Base-by-base conservation (phyloP, 2,329 filamentous ascomycete genomes). In the Chrysoporthe puriensis region DNA sequence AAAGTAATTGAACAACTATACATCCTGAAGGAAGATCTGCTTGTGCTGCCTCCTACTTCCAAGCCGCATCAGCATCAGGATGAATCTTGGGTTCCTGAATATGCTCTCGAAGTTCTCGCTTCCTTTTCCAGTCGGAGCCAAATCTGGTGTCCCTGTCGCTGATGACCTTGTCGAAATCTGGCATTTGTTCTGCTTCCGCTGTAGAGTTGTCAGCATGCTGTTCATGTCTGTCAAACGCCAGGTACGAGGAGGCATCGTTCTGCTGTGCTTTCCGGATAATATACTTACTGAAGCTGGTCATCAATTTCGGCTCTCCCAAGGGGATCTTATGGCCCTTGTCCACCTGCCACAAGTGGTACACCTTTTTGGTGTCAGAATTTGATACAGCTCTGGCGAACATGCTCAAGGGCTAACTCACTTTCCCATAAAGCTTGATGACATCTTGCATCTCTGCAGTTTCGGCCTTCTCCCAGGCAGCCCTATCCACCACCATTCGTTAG, bases 341-440 rank as follows among this genome's bases (percentile, higher is more conserved):
- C 18, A 90, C 87, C 83, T 96, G 92, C 93, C 94, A 97, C 54
- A 96, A 82, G 76, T 97, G 93, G 77, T 91, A 96, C 1, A 90
- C 88, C 62, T 64, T 43, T 11, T 13, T 4, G 5, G 8, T 14
- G 42, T 63, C 26, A 63, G 59, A 4, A 26, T 18, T n/a, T 21
- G 34, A n/a, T 11, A 36, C 18, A 21, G 18, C n/a, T 40, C 21
- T 32, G 13, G 50, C 4, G n/a, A 14, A 54, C 14, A 60, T 32
- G 21, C n/a, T 44, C 21, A 8, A 13, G n/a, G 18, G 57, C 18
- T 21, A 8, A 43, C 52, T 64, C 26, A 58, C 63, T 76, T 97
- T 97, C 11, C 93, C 93, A 74, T 96, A 96, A 2, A 96, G 76
- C 0, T 86, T 83, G 3, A 93, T 80, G 0, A 96, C 84, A 67